Evolutionary conservation across 495 filamentous ascomycete species (phyloP), one percentile per base, ranked within the genome.

Genomic region (Xylaria bambusicola): DNA sequence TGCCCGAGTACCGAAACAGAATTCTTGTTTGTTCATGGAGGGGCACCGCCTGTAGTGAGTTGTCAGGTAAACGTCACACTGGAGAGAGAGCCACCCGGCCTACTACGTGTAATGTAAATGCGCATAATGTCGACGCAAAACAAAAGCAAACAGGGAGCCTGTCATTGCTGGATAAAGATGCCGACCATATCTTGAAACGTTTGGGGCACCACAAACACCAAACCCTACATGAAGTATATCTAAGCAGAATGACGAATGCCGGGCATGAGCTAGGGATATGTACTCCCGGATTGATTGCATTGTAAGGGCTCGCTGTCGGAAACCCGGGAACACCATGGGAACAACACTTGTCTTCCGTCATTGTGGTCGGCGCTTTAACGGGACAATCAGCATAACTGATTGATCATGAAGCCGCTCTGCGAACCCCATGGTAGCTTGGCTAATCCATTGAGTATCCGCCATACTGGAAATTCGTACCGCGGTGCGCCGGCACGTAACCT

Each of bases 151-250:
- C 31, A 40, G 26, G 48, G 48, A 33, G 9, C 31, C 24, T 38
- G 35, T 15, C 35, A 52, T 27, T 52, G 23, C 49, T 31, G 52
- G 26, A 17, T n/a, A 44, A 33, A 33, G 38, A n/a, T n/a, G n/a
- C n/a, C n/a, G n/a, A n/a, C n/a, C 41, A 44, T 23, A 17, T 17
- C 31, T 29, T 26, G 49, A 52, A 40, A 52, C 49, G 20, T 29
- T 52, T 52, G 35, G 42, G 45, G 21, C 44, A 27, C 26, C 31
- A 45, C 46, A 57, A 45, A 18, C 50, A n/a, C n/a, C n/a, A n/a
- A 44, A 52, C 53, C 55, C 49, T 49, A 27, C 61, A 40, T 36
- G 3, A 46, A 21, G 49, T n/a, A n/a, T n/a, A n/a, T n/a, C n/a
- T 47, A 50, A 44, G 58, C 23, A 23, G 48, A 31, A 52, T 52